A percentile compares a stretch with the other conserved stretches of the same genome.
phyloP scores from a whole-genome alignment of 169 alveolate species.

The Plasmodium vivax region DNA sequence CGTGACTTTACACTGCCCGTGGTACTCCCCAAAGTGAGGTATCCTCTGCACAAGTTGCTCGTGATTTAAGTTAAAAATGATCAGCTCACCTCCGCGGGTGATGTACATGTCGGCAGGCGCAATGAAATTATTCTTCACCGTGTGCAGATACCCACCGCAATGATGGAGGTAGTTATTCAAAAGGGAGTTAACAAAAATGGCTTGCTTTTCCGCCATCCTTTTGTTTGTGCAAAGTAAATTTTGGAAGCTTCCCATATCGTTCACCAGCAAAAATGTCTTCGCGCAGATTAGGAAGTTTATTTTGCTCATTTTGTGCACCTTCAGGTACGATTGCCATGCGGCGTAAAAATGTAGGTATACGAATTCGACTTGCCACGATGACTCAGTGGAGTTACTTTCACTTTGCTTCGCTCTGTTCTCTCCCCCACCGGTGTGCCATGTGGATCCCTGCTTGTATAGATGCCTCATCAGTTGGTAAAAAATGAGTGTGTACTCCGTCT shows the following conservation, averaged over 20 bases:
- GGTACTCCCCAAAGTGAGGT: neutral
- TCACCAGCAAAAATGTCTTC: conserved; percentile 33
- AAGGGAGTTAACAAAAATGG: conserved; percentile 28
- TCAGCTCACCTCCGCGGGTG: neutral
- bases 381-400: neutral
- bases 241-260: conserved; percentile 23
- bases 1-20: neutral
- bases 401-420: neutral
- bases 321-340: conserved; percentile 28
- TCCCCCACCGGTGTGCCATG: neutral
- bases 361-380: neutral
- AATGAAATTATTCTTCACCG: neutral
- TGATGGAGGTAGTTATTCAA: conserved; percentile 12
- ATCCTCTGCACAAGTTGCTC: conserved; percentile 24
- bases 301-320: conserved; percentile 14
- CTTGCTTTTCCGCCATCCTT: neutral
- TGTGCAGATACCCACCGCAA: neutral
- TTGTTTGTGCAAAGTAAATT: neutral
- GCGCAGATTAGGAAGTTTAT: conserved; percentile 35
- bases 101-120: conserved; percentile 38
- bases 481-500: conserved; percentile 60
- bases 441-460: conserved; percentile 13
- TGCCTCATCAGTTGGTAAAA: conserved; percentile 50
- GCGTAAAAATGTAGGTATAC: conserved; percentile 40
- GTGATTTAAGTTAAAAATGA: conserved; percentile 51